Percentiles rank a stretch among this genome's conserved stretches.
phyloP scores from a whole-genome alignment of 371 early-diverging fungal species.

The Haplosporangium sp. region DNA sequence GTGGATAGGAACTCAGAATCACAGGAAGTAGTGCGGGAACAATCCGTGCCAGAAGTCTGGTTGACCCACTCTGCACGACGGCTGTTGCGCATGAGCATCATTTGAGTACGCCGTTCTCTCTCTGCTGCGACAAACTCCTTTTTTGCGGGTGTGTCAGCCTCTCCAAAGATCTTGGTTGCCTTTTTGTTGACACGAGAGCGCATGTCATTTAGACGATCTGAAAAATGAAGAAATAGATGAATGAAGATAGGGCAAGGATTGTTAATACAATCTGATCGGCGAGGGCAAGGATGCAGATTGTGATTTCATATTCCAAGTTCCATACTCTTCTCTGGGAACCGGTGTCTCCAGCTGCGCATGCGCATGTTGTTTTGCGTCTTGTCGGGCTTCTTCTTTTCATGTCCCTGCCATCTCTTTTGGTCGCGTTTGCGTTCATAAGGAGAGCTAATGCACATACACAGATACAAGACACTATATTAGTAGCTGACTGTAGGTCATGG shows the following conservation, averaged over 20 bases:
- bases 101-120: slow-evolving; percentile 57
- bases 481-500: too few species aligned
- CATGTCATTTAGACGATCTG: slow-evolving; percentile 72
- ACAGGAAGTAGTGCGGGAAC: not conserved
- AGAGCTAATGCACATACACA: slow-evolving; percentile 49
- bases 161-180: slow-evolving; percentile 73
- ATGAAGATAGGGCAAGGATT: not conserved
- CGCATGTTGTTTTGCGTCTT: slow-evolving; percentile 66
- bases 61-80: slow-evolving; percentile 43
- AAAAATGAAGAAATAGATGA: not conserved
- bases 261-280: not conserved
- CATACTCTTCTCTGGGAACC: slow-evolving; percentile 45
- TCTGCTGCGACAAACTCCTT: slow-evolving; percentile 73
- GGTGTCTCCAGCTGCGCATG: slow-evolving; percentile 31
- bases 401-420: slow-evolving; percentile 68
- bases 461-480: not conserved
- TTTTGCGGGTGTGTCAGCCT: slow-evolving; percentile 65
- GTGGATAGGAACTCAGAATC: slow-evolving; percentile 4
- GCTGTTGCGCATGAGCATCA: slow-evolving; percentile 44
- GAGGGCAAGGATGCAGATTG: not conserved
- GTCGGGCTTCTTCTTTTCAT: slow-evolving; percentile 64
- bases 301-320: not conserved
- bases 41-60: slow-evolving; percentile 8
- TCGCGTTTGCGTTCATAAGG: slow-evolving; percentile 66
- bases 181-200: slow-evolving; percentile 77